Evolutionary conservation across 129 eudicot species (phyloP).

Genomic region (Flaveria linearis): DNA sequence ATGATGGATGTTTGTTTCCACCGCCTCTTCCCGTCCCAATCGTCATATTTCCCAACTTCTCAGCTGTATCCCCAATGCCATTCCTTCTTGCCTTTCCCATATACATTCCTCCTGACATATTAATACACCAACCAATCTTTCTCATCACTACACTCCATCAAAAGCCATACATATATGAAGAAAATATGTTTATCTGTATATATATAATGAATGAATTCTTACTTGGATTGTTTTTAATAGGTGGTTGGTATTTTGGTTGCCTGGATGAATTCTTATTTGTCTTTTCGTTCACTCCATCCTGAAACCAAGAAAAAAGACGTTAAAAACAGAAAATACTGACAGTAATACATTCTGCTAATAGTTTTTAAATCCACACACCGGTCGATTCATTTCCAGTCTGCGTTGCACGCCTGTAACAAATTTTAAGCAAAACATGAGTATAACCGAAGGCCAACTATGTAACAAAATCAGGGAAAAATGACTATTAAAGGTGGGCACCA

Average conservation of each 20-base stretch:
- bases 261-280: slow-evolving; percentile 41
- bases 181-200: background rate
- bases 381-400: slow-evolving; percentile 67
- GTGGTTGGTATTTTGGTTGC: slow-evolving; percentile 77
- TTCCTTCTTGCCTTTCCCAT: slow-evolving; percentile 54
- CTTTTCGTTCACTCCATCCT: slow-evolving; percentile 65
- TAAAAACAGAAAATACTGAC: background rate
- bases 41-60: slow-evolving; percentile 62
- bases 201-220: slow-evolving; percentile 21
- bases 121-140: background rate
- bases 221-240: slow-evolving; percentile 61
- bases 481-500: background rate
- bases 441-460: background rate
- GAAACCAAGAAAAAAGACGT: slow-evolving; percentile 5
- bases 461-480: background rate
- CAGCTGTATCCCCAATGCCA: slow-evolving; percentile 55
- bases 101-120: slow-evolving; percentile 47
- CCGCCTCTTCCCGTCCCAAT: slow-evolving; percentile 47
- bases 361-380: slow-evolving; percentile 37
- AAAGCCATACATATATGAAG: background rate
- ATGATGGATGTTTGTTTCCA: slow-evolving; percentile 35
- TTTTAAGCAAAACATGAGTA: slow-evolving; percentile 14
- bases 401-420: slow-evolving; percentile 61
- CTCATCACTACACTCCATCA: background rate
- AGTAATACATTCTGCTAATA: background rate